Percentiles rank a stretch among this genome's conserved stretches.
Conservation (phyloP, 768 basidiomycete species). For the Multifurca ochricompacta region DNA sequence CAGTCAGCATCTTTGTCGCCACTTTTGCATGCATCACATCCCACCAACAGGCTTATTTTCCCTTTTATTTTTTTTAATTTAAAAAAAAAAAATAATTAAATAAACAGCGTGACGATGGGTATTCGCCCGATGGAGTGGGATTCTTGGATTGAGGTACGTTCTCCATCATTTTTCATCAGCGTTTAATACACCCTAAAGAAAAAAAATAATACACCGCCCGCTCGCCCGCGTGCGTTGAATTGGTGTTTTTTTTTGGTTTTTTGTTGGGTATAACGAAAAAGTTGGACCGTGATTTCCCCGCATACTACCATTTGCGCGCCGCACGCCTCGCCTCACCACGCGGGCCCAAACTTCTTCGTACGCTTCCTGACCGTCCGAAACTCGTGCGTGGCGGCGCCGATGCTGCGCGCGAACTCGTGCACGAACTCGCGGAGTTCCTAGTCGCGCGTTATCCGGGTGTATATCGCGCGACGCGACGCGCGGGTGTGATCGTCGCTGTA, state of each 20-base stretch:
- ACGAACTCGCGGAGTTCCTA: constrained; percentile 63
- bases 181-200: too few species aligned
- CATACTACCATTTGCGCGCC: constrained; percentile 51
- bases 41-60: background rate
- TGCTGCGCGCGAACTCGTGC: constrained; percentile 48
- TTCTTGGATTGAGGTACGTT: constrained; percentile 63
- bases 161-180: too few species aligned
- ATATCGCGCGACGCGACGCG: constrained; percentile 40
- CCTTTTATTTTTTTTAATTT: background rate
- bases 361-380: constrained; percentile 29
- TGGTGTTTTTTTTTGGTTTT: too few species aligned
- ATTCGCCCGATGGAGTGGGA: constrained; percentile 59
- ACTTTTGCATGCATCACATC: background rate
- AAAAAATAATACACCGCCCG: too few species aligned
- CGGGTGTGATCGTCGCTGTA: constrained; percentile 42
- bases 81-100: too few species aligned
- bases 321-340: constrained; percentile 43
- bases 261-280: too few species aligned
- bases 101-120: constrained; percentile 61
- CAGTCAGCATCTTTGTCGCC: constrained; percentile 32
- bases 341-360: constrained; percentile 38
- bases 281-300: constrained; percentile 51
- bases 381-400: constrained; percentile 27
- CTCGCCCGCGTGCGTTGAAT: too few species aligned
- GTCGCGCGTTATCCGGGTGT: constrained; percentile 51